Conservation (phyloP, 345 rosid species). For the Lenwebbia sp. region DNA sequence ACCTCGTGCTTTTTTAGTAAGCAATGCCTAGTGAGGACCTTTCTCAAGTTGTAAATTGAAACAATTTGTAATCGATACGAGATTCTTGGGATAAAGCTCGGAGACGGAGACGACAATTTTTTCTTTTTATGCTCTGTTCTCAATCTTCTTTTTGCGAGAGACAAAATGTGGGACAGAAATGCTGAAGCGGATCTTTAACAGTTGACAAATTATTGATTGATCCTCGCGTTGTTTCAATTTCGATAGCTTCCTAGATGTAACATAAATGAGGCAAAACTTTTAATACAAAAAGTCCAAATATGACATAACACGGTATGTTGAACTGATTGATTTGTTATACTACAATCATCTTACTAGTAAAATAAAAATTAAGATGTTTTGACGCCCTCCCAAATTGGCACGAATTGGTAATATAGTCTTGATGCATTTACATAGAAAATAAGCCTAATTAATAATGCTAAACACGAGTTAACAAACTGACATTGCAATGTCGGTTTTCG, state of each 20-base stretch:
- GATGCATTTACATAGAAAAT: accelerated
- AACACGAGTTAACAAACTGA: accelerated
- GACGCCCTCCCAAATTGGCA: accelerated
- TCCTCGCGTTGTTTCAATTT: neutral
- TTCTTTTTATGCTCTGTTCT: too few relatives aligned
- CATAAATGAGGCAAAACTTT: accelerated
- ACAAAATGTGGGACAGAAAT: too few relatives aligned
- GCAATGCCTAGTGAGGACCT: too few relatives aligned
- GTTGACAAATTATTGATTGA: neutral
- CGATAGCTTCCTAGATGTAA: neutral
- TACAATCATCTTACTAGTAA: neutral
- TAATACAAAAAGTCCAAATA: neutral
- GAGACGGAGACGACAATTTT: too few relatives aligned
- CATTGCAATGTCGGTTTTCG: neutral
- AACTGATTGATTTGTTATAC: neutral
- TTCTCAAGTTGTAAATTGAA: too few relatives aligned
- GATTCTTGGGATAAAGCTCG: too few relatives aligned
- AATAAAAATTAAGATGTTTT: neutral
- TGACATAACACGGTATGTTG: neutral
- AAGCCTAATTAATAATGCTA: neutral
- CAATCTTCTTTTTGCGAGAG: too few relatives aligned
- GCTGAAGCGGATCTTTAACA: too few relatives aligned
- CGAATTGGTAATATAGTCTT: neutral
- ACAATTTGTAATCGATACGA: too few relatives aligned
- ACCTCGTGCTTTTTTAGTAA: too few relatives aligned